These are phyloP conservation scores for Penicillium oxalicum DNA, from an alignment of 2,329 filamentous ascomycete species.

Conservation along the genomic window DNA sequence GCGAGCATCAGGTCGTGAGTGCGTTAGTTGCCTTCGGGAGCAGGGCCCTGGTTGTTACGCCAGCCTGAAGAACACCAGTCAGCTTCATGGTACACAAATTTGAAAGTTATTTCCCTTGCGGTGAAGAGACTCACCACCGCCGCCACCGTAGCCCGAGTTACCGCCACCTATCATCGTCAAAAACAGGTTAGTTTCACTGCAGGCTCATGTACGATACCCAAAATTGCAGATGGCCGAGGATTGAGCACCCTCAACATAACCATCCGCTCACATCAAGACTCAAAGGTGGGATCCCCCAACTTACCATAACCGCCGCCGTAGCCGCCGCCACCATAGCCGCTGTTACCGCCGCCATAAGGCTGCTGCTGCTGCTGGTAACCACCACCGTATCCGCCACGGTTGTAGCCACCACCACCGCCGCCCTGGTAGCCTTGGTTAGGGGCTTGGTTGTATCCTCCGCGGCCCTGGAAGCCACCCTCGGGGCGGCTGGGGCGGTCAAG, in stretches of 20 bases:
- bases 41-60: slow-evolving; percentile 17
- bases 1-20: background rate
- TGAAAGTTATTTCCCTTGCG: no score
- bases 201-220: no score
- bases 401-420: slow-evolving; percentile 22
- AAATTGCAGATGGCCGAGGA: no score
- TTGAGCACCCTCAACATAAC: no score
- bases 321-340: slow-evolving; percentile 21
- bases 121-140: slow-evolving; percentile 16
- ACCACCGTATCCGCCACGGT: slow-evolving; percentile 15
- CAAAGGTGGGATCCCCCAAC: background rate
- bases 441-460: slow-evolving; percentile 41
- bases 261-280: no score
- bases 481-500: slow-evolving; percentile 67
- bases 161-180: slow-evolving; percentile 17
- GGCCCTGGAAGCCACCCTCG: slow-evolving; percentile 43
- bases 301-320: slow-evolving; percentile 28
- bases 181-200: background rate
- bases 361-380: background rate
- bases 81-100: no score
- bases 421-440: slow-evolving; percentile 34
- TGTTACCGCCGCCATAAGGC: slow-evolving; percentile 10
- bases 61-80: slow-evolving; percentile 14
- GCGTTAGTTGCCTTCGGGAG: slow-evolving; percentile 17
- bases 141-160: slow-evolving; percentile 25